Base-by-base conservation (phyloP, 2,329 filamentous ascomycete species). In the Bimuria novae-zelandiae region DNA sequence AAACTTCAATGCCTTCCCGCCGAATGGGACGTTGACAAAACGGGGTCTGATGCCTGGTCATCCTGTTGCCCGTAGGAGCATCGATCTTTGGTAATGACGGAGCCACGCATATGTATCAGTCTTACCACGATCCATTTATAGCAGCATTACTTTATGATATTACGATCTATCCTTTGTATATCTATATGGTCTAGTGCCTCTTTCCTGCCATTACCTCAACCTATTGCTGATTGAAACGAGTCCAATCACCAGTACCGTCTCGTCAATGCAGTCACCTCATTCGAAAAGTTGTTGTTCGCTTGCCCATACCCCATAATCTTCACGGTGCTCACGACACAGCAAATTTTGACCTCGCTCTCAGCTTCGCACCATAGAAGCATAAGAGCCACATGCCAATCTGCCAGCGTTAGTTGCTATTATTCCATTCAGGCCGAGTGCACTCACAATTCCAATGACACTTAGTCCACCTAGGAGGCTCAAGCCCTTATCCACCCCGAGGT, bases 401-500 rank as follows among this genome's bases (percentile, higher is more conserved):
- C 17, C 4, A 19, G 17, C 39, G 32, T 46, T 16, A 25, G 40
- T 33, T 25, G 11, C 23, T 30, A 14, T 14, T 10, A 19, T 39
- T 19, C 10, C 6, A 8, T 16, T 23, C 35, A 29, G n/a, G 22
- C 4, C 8, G 10, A 11, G 11, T n/a, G 14, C 33, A 32, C 82
- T 82, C 17, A 82, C 57, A 53, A 85, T 65, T 23, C 72, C 71
- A 17, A 59, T 63, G 12, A 59, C 65, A 52, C 55, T 75, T 54
- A 77, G 54, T 6, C 70, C 76, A 4, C 77, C 85, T 2, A 88
- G 76, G 19, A 88, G 60, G 55, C 76, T 83, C 0, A 79, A 78
- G 7, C 84, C 85, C 44, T 74, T 76, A 3, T 76, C 82, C 43
- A 87, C 79, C 29, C 84, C 83, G 4, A 87, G 66, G 61, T 84